Conservation (phyloP, 176 grass and related monocot genomes). For the Alopecurus myosuroides region DNA sequence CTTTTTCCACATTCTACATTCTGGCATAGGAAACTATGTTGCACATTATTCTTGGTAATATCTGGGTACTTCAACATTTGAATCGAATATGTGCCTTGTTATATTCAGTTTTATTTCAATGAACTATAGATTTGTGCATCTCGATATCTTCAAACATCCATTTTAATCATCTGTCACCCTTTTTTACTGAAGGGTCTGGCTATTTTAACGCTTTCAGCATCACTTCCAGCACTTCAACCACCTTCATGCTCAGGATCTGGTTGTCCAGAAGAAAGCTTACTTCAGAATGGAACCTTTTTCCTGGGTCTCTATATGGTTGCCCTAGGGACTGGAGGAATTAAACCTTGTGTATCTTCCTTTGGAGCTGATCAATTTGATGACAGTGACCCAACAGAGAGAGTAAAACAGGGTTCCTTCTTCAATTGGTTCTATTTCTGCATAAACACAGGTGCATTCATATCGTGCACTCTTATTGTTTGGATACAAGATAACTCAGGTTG, state of each 20-base stretch:
- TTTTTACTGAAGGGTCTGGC: constrained; percentile 61
- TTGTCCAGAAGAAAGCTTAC: constrained; percentile 49
- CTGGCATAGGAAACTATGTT: constrained; percentile 3
- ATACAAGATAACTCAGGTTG: constrained; percentile 84
- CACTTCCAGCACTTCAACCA: constrained; percentile 55
- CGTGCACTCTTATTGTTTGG: constrained; percentile 80
- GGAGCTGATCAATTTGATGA: constrained; percentile 94
- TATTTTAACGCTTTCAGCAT: constrained; percentile 69
- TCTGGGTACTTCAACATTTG: background rate
- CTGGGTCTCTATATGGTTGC: constrained; percentile 78
- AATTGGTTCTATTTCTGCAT: constrained; percentile 98
- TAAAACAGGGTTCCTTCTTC: constrained; percentile 78
- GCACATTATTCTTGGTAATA: background rate
- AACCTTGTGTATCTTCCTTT: constrained; percentile 92
- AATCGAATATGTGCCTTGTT: background rate
- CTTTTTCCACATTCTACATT: too few relatives aligned
- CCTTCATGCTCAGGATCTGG: constrained; percentile 36
- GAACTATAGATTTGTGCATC: background rate
- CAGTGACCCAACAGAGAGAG: constrained; percentile 67
- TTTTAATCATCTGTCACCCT: background rate
- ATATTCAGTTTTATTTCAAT: background rate
- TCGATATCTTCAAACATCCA: background rate
- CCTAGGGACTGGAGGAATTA: constrained; percentile 83
- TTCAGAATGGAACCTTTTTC: constrained; percentile 64
- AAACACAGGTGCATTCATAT: constrained; percentile 64